Evolutionary conservation across 495 filamentous ascomycete genomes (phyloP).

Genomic region (Lentithecium fluviatile): DNA sequence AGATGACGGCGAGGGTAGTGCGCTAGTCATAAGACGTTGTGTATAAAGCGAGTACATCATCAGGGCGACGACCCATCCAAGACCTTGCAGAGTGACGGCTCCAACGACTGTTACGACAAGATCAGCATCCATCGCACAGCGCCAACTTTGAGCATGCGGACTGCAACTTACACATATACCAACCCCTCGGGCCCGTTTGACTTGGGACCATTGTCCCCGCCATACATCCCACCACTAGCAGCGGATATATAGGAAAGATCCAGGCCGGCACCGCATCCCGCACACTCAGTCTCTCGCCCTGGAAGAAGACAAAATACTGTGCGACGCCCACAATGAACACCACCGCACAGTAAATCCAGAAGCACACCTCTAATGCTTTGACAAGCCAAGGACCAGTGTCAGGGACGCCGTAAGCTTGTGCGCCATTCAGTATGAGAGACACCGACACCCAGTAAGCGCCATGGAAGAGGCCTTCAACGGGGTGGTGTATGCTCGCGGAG

Average conservation of each 20-base stretch:
- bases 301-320: constrained; percentile 56
- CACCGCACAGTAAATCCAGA: constrained; percentile 54
- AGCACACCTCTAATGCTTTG: constrained; percentile 46
- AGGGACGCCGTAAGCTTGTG: constrained; percentile 34
- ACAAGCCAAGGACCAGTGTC: constrained; percentile 42
- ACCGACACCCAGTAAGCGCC: constrained; percentile 34
- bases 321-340: constrained; percentile 48
- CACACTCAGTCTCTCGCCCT: constrained; percentile 44
- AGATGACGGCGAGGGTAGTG: constrained; percentile 32
- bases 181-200: constrained; percentile 47
- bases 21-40: constrained; percentile 38
- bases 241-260: constrained; percentile 58
- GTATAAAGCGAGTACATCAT: constrained; percentile 51
- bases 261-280: constrained; percentile 52
- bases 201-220: constrained; percentile 45
- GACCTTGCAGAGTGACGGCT: constrained; percentile 53
- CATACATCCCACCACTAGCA: constrained; percentile 54
- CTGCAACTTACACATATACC: too few relatives aligned
- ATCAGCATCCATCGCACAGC: constrained; percentile 51
- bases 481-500: constrained; percentile 29
- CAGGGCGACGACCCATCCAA: constrained; percentile 51
- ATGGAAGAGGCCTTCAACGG: constrained; percentile 32
- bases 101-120: too few relatives aligned
- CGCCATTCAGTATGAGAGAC: constrained; percentile 28
- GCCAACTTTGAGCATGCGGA: too few relatives aligned